A percentile compares a stretch with the other conserved stretches of the same genome.
Evolutionary conservation across 2,329 filamentous ascomycete species (phyloP).

Genomic region (Coniochaeta sp.): DNA sequence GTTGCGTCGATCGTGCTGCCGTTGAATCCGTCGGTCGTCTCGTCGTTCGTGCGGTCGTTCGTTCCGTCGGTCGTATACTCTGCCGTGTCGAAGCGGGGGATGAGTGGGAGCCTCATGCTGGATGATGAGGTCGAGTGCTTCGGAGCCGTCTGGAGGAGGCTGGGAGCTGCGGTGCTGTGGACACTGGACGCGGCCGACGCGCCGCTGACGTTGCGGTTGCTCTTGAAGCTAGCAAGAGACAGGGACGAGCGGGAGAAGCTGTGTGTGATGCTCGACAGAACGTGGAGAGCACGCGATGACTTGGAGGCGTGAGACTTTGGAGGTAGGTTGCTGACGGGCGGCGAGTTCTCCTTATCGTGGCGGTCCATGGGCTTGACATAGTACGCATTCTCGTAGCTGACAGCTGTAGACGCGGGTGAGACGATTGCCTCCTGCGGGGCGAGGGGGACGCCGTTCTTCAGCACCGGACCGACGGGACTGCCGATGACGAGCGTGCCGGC

Average conservation of each 20-base stretch:
- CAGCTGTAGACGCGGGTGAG: neutral
- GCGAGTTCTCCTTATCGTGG: neutral
- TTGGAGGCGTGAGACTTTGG: slow-evolving; percentile 6
- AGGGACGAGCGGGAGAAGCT: slow-evolving; percentile 13
- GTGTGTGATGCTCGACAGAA: slow-evolving; percentile 13
- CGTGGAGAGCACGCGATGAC: slow-evolving; percentile 10
- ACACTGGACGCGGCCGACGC: slow-evolving; percentile 3
- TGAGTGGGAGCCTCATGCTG: neutral
- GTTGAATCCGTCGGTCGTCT: too few species aligned
- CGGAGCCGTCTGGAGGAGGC: slow-evolving; percentile 10
- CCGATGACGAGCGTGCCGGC: neutral
- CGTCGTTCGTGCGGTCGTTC: too few species aligned
- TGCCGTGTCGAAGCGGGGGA: neutral
- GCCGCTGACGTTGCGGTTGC: slow-evolving; percentile 9
- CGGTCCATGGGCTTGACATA: neutral
- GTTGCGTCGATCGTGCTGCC: too few species aligned
- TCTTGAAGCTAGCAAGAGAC: slow-evolving; percentile 9
- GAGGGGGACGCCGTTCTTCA: neutral
- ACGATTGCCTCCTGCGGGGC: neutral
- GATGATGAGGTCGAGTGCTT: neutral
- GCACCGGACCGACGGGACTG: neutral
- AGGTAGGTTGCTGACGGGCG: neutral
- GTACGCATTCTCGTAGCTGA: neutral
- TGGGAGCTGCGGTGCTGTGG: too few species aligned
- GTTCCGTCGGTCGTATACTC: neutral